Base-by-base conservation (phyloP, 2,329 filamentous ascomycete genomes). In the Alternaria incomplexa region DNA sequence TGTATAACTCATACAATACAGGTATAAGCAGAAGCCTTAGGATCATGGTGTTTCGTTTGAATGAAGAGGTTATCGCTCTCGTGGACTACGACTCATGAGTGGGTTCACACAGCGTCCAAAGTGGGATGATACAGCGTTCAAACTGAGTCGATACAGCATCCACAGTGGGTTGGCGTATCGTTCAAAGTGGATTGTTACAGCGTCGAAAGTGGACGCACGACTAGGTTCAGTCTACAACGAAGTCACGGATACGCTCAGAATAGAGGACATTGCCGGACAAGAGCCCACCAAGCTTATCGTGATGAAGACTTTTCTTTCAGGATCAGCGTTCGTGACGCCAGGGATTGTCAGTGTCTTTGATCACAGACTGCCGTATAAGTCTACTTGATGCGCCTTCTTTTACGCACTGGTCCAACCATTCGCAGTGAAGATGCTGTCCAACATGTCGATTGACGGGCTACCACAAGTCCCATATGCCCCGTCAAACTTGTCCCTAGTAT, bases 401-500 rank as follows among this genome's bases (percentile, higher is more conserved):
- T 1, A 28, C 15, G 17, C 47, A 30, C n/a, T 13, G 4, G 6
- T 2, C 10, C n/a, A 2, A 46, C 0, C 13, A 1, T 46, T 23
- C 7, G 15, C 46, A 22, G 28, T 23, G 0, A 17, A 20, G n/a
- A 17, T 20, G 17, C 8, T 15, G 3, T 17, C 23, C 10, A 43
- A 26, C 15, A 51, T 26, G 30, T 58, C 28, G 28, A 25, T 48
- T 13, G 3, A 6, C 4, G 13, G 13, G 4, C 22, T 44, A 36
- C 15, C 11, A 44, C 26, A 4, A n/a, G 22, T 22, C 4, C 15
- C 44, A 8, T 15, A 20, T 17, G 17, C 13, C 25, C 5, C n/a
- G 9, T 17, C 9, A 2, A 6, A 40, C 3, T 4, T n/a, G 3
- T 10, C 54, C 11, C 26, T 40, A 0, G 44, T 10, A 7, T 2